phyloP scores from a whole-genome alignment of 768 basidiomycete genomes.

The Agrocybe praecox region DNA sequence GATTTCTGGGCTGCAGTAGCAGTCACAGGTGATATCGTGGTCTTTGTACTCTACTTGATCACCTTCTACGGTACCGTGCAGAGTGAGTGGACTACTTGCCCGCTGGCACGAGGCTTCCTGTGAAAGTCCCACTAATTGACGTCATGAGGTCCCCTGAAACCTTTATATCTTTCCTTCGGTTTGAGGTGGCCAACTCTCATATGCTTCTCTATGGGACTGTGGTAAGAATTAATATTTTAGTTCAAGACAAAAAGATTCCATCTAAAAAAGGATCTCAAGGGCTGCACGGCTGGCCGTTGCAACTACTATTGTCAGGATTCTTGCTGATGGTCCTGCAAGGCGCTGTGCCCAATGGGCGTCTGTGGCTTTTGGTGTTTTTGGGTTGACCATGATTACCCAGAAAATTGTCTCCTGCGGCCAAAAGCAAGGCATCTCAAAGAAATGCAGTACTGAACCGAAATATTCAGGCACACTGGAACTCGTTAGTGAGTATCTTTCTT shows the following conservation, averaged over 20 bases:
- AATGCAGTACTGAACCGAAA: background rate
- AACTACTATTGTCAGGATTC: background rate
- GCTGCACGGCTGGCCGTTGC: background rate
- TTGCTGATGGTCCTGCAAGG: background rate
- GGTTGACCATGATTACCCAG: background rate
- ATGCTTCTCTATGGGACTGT: conserved; percentile 1
- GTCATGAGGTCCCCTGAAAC: background rate
- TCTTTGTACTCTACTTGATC: background rate
- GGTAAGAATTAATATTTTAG: background rate
- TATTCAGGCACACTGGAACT: conserved; percentile 3
- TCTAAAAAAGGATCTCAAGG: background rate
- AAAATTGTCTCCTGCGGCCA: background rate
- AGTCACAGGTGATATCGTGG: background rate
- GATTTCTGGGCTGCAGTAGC: conserved; percentile 6
- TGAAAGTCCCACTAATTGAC: background rate
- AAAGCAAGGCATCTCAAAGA: background rate
- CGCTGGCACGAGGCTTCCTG: too few species aligned
- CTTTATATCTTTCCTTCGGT: background rate
- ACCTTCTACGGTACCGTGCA: background rate
- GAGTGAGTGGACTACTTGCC: background rate
- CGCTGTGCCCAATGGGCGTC: background rate
- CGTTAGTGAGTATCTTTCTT: conserved; percentile 1
- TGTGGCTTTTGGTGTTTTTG: background rate
- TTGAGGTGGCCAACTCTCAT: background rate
- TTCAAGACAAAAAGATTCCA: background rate